Conservation (phyloP, 2,329 filamentous ascomycete genomes). For the Aspergillus awamori region DNA sequence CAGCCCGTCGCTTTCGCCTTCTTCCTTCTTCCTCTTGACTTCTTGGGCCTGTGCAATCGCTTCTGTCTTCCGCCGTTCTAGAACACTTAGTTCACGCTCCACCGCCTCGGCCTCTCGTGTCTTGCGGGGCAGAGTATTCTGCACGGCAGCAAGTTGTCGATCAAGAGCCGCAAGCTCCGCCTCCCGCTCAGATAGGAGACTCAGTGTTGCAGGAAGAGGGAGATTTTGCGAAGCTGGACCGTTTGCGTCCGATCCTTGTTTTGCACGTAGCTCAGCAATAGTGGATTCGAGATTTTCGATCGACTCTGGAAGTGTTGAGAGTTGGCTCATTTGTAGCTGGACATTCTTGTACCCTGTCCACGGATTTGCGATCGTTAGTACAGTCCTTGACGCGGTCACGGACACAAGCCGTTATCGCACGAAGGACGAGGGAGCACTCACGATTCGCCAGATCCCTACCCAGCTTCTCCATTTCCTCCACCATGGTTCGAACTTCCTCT, state of each 20-base stretch:
- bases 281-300: conserved; percentile 56
- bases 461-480: conserved; percentile 71
- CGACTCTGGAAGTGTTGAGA: conserved; percentile 55
- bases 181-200: conserved; percentile 44
- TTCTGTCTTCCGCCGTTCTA: conserved; percentile 50
- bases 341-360: conserved; percentile 56
- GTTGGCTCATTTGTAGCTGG: conserved; percentile 54
- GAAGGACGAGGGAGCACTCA: conserved; percentile 33
- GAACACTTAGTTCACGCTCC: conserved; percentile 46
- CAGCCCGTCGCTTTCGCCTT: conserved; percentile 50
- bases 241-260: conserved; percentile 66
- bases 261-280: conserved; percentile 54
- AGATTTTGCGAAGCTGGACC: conserved; percentile 42
- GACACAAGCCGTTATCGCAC: background rate
- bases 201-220: conserved; percentile 45
- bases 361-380: background rate
- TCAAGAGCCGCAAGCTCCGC: conserved; percentile 46
- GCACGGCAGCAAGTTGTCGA: conserved; percentile 44
- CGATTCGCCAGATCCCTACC: conserved; percentile 65
- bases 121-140: conserved; percentile 49
- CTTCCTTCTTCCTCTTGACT: conserved; percentile 45
- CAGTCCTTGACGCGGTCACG: background rate
- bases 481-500: conserved; percentile 72
- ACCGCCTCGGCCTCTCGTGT: conserved; percentile 49
- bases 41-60: conserved; percentile 52